Evolutionary conservation across 805 yeast genomes (phyloP).

Genomic region (Clavispora vitiphila): DNA sequence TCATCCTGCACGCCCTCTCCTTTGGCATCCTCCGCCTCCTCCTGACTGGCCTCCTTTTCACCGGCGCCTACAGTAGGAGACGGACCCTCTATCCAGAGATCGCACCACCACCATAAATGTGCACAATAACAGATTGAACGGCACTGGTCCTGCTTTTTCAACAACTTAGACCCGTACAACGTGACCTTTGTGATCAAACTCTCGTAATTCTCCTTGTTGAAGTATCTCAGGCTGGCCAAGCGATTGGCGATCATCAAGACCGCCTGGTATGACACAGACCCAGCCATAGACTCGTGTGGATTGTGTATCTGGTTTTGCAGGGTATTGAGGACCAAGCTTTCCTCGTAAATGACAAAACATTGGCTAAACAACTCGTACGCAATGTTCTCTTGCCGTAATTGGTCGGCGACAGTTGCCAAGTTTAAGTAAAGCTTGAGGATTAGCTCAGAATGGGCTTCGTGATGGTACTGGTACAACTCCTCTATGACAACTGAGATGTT

Average conservation of each 20-base stretch:
- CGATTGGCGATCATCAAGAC: conserved; percentile 43
- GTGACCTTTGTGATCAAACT: conserved; percentile 80
- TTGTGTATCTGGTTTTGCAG: conserved; percentile 14
- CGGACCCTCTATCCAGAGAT: conserved; percentile 31
- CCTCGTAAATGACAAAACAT: conserved; percentile 81
- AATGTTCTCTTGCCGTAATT: conserved; percentile 61
- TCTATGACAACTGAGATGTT: conserved; percentile 64
- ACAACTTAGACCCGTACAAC: conserved; percentile 77
- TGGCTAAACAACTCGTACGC: conserved; percentile 86
- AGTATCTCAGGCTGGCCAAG: conserved; percentile 37
- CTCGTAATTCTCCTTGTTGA: conserved; percentile 68
- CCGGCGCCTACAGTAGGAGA: conserved; percentile 24
- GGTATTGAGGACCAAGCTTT: conserved; percentile 30
- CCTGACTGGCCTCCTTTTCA: not conserved
- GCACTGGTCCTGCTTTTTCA: conserved; percentile 93
- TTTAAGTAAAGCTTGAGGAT: conserved; percentile 52
- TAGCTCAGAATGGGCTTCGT: conserved; percentile 26
- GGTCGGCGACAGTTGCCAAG: conserved; percentile 77
- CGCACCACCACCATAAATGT: conserved; percentile 92
- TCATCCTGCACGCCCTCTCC: no score
- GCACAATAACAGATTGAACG: conserved; percentile 83
- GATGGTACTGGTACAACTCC: conserved; percentile 50
- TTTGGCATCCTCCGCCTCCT: not conserved
- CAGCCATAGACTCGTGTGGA: conserved; percentile 40
- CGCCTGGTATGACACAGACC: conserved; percentile 46